Base-by-base conservation (phyloP, 2,329 filamentous ascomycete genomes). In the Paraconiothyrium brasiliense region DNA sequence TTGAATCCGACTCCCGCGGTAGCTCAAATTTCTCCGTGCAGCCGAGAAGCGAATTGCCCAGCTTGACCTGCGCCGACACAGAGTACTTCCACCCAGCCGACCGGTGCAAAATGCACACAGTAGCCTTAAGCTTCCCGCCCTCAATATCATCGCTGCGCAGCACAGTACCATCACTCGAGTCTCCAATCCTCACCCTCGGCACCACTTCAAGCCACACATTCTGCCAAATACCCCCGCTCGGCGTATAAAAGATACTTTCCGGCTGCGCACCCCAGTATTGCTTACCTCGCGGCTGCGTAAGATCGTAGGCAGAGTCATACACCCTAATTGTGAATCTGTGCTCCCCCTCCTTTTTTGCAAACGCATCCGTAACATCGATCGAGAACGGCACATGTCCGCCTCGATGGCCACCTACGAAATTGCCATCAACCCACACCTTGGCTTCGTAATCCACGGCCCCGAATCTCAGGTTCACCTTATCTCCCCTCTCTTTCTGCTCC, bases 251-350 rank as follows among this genome's bases (percentile, higher is more conserved):
- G 67, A 87, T 87, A 55, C 83, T 85, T 71, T 89, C 86, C 0
- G 87, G 85, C 72, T 87, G 81, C 1, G 85, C 84, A 3, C 81
- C 83, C 87, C 87, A 89, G 69, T 88, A 89, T 74, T 91, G 89
- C 73, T 91, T 91, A 0, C 89, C 89, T 35, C 89, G 82, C 1
- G 87, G 89, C 72, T 91, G 89, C 0, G 85, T 84, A 8, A 90
- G 77, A 62, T 91, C 89, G 61, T 84, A 85, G 0, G 88, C 86
- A 0, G 88, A 90, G 73, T 91, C 89, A 43, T 84, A 85, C 0
- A 90, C 85, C 3, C 89, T 82, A 3, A 90, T 57, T 0, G 85
- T 87, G 4, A 91, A 70, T 22, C 68, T 59, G n/a, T 72, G 64
- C 3, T 63, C 62, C 2, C 54, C 58, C 4, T 2, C 54, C 6